Base-by-base conservation (phyloP, 2,329 filamentous ascomycete genomes). In the Sclerotinia glacialis region DNA sequence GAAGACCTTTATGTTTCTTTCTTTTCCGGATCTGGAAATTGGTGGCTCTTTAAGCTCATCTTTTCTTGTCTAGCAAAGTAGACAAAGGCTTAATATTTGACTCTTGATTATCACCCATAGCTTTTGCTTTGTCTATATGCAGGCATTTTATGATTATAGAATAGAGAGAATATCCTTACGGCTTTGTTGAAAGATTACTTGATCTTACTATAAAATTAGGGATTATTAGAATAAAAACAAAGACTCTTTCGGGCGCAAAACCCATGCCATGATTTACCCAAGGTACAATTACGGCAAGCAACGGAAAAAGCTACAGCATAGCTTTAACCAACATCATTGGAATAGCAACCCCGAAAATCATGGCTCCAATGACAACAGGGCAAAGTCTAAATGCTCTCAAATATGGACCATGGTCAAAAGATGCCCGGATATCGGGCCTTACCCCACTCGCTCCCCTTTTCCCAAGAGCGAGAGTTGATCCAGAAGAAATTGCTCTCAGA, bases 401-500 rank as follows among this genome's bases (percentile, higher is more conserved):
- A 26, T 64, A 64, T 56, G 49, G 49, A 28, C 14, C 62, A 3
- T 64, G 62, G 62, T 16, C 11, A 31, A 7, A 21, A 8, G 14
- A 49, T 21, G 7, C 40, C 14, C 21, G 42, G 3, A 64, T 64
- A 42, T 55, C 49, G 3, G 61, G 46, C 1, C 34, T 65, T 9
- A 67, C 66, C 2, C 66, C 66, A 21, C 65, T 64, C 6, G 3
- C 58, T 3, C 31, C 44, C 8, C 40, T 64, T 16, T 64, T 40
- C 5, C 59, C 65, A 2, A 47, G 37, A 23, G 1, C 21, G 11
- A 2, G 18, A 2, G n/a, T 49, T 18, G 44, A 67, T 23, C 26
- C 16, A 14, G 14, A 12, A n/a, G n/a, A 21, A 16, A 4, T 46
- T 2, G 12, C 8, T 16, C 8, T 23, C 2, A 50, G 53, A 31